A percentile compares a stretch with the other conserved stretches of the same genome.
Evolutionary conservation across 1,139 yeast species (phyloP).

Genomic region (Lodderomyces beijingensis): DNA sequence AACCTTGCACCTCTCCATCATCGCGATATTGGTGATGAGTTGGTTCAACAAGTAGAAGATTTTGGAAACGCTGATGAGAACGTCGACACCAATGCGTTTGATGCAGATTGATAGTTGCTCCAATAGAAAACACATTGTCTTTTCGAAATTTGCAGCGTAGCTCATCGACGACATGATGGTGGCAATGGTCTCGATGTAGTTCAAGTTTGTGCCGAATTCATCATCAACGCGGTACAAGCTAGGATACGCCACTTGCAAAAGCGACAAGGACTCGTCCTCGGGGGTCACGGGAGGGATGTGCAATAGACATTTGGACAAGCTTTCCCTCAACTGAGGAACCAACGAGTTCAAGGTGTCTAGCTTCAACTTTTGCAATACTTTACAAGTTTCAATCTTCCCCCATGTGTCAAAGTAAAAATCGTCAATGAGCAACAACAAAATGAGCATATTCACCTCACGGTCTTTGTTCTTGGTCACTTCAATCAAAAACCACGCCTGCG

Average conservation of each 20-base stretch:
- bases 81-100: slow-evolving; percentile 5
- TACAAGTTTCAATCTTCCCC: slow-evolving; percentile 40
- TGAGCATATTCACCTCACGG: slow-evolving; percentile 35
- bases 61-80: slow-evolving; percentile 25
- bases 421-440: slow-evolving; percentile 48
- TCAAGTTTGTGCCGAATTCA: slow-evolving; percentile 6
- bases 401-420: slow-evolving; percentile 46
- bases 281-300: slow-evolving; percentile 45
- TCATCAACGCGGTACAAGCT: slow-evolving; percentile 7
- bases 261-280: slow-evolving; percentile 16
- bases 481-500: slow-evolving; percentile 30
- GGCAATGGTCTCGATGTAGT: slow-evolving; percentile 14
- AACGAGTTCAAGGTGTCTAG: slow-evolving; percentile 3
- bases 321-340: slow-evolving; percentile 2
- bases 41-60: slow-evolving; percentile 27
- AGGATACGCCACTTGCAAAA: slow-evolving; percentile 25
- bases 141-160: slow-evolving; percentile 21
- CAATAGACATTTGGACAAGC: slow-evolving; percentile 29
- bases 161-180: slow-evolving; percentile 19
- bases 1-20: slow-evolving; percentile 13
- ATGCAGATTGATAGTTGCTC: slow-evolving; percentile 7
- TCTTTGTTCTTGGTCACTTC: slow-evolving; percentile 11
- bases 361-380: slow-evolving; percentile 18
- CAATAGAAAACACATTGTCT: slow-evolving; percentile 5
- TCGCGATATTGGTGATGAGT: slow-evolving; percentile 24